Percentiles rank a stretch among this genome's conserved stretches.
phyloP scores from a whole-genome alignment of 768 basidiomycete species.

The Terana coerulea region DNA sequence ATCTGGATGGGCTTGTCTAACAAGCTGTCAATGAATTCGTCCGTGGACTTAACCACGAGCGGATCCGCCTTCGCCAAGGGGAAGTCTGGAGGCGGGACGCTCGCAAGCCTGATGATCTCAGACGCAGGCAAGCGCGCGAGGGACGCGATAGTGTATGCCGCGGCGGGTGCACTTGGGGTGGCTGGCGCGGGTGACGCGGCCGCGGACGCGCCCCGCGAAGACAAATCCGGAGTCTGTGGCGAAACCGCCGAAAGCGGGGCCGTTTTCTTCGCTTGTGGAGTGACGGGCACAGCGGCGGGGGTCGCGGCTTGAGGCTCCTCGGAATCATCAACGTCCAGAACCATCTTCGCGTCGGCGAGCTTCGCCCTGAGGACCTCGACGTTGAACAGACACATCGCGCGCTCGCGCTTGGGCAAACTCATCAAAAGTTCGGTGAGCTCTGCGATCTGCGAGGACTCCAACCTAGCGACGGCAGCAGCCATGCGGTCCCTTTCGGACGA shows the following conservation, averaged over 20 bases:
- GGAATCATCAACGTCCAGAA: constrained; percentile 68
- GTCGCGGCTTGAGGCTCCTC: constrained; percentile 35
- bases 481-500: constrained; percentile 75
- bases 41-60: constrained; percentile 61
- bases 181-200: constrained; percentile 66
- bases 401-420: constrained; percentile 84
- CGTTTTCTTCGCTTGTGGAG: constrained; percentile 63
- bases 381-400: constrained; percentile 90
- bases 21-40: constrained; percentile 79
- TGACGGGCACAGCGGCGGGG: constrained; percentile 39
- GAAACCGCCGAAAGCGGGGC: constrained; percentile 31
- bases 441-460: constrained; percentile 54
- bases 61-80: constrained; percentile 71
- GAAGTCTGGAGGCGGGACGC: constrained; percentile 36
- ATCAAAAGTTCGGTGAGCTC: constrained; percentile 79
- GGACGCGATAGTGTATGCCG: constrained; percentile 60
- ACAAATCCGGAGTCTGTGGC: constrained; percentile 74
- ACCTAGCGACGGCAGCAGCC: constrained; percentile 55
- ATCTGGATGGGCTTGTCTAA: constrained; percentile 70
- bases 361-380: constrained; percentile 73
- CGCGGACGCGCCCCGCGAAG: constrained; percentile 70
- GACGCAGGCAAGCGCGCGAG: constrained; percentile 71
- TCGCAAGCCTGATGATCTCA: constrained; percentile 69
- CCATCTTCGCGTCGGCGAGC: constrained; percentile 75
- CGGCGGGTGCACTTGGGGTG: constrained; percentile 42